Percentiles rank a stretch among this genome's conserved stretches.
These are phyloP conservation scores for Yamadazyma oceani DNA, from an alignment of 1,139 yeast genomes.

Conservation along the genomic window DNA sequence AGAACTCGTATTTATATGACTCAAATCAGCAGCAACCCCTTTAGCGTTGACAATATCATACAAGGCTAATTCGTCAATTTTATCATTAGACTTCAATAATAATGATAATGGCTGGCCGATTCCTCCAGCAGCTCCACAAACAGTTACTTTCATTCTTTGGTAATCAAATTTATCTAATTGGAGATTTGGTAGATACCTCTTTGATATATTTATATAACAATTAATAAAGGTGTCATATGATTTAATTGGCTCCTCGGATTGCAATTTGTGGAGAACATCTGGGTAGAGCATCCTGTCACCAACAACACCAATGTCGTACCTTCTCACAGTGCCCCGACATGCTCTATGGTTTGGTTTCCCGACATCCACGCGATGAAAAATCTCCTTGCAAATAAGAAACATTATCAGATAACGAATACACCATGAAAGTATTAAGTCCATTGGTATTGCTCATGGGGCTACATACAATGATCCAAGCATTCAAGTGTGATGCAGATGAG, in stretches of 20 bases:
- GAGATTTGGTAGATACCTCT: too few relatives aligned
- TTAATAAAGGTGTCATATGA: constrained; percentile 5
- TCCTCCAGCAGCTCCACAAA: constrained; percentile 81
- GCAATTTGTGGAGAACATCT: constrained; percentile 2
- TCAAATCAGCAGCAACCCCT: constrained; percentile 74
- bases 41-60: constrained; percentile 67
- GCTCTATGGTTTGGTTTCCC: too few relatives aligned
- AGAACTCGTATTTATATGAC: constrained; percentile 68
- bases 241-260: constrained; percentile 1
- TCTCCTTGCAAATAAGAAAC: too few relatives aligned
- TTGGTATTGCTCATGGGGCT: not conserved
- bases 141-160: constrained; percentile 67
- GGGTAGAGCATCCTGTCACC: not conserved
- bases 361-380: too few relatives aligned
- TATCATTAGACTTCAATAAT: constrained; percentile 57
- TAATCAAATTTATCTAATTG: too few relatives aligned
- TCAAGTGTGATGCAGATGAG: constrained; percentile 47
- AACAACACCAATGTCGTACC: too few relatives aligned
- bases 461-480: constrained; percentile 7
- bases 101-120: constrained; percentile 77
- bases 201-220: too few relatives aligned
- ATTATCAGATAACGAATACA: too few relatives aligned
- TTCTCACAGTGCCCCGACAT: too few relatives aligned
- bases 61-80: constrained; percentile 55
- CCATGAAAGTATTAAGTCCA: not conserved